Percentiles rank a stretch among this genome's conserved stretches.
Evolutionary conservation across 805 yeast species (phyloP).

Genomic region (Monosporozyma servazzii): DNA sequence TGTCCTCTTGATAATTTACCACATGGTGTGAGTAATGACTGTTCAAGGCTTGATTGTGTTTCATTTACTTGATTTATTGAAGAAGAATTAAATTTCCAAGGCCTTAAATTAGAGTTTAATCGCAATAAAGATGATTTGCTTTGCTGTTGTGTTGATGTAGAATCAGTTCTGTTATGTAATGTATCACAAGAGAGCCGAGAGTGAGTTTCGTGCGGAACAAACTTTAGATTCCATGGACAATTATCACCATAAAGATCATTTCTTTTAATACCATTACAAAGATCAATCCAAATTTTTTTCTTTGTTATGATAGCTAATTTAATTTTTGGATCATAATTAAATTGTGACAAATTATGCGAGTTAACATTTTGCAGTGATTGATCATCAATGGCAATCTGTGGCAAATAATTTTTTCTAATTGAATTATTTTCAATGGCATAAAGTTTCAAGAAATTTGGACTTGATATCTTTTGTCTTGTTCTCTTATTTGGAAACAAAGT

Average conservation of each 20-base stretch:
- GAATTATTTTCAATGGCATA: constrained; percentile 24
- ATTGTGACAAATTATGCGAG: constrained; percentile 2
- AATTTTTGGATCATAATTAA: constrained; percentile 17
- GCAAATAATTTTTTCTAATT: constrained; percentile 18
- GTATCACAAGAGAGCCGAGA: background rate
- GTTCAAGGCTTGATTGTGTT: background rate
- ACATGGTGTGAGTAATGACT: constrained; percentile 16
- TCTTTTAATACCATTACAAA: constrained; percentile 17
- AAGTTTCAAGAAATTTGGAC: constrained; percentile 24
- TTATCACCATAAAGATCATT: constrained; percentile 25
- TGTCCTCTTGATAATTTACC: constrained; percentile 20
- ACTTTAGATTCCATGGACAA: constrained; percentile 20
- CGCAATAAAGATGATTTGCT: constrained; percentile 16
- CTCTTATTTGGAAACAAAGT: constrained; percentile 16
- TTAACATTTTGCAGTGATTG: constrained; percentile 16
- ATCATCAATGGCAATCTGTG: constrained; percentile 27
- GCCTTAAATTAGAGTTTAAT: constrained; percentile 20
- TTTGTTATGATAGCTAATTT: constrained; percentile 26
- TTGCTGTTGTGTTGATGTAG: background rate
- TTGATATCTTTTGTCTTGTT: constrained; percentile 20
- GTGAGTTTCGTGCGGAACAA: constrained; percentile 7
- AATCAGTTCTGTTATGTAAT: background rate
- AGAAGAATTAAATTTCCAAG: constrained; percentile 12
- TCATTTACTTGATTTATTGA: background rate
- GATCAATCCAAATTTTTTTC: constrained; percentile 27